Evolutionary conservation across 2,329 filamentous ascomycete species (phyloP).

Genomic region (Capronia epimyces): DNA sequence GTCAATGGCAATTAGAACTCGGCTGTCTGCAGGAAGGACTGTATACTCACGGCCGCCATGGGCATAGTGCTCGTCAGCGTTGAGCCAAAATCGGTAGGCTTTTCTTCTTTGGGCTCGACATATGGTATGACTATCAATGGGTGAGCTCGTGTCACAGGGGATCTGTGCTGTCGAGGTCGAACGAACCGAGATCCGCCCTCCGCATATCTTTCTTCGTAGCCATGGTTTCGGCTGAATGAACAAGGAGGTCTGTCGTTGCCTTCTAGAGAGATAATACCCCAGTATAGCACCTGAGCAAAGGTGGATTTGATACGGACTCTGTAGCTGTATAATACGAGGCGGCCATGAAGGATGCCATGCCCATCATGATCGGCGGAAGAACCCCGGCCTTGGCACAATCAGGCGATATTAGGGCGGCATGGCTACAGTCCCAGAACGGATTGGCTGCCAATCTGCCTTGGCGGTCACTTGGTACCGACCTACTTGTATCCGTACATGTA

Average conservation of each 20-base stretch:
- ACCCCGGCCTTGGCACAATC: no score
- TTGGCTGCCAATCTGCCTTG: no score
- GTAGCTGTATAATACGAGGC: background rate
- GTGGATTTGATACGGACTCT: background rate
- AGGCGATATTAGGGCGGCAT: no score
- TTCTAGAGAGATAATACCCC: background rate
- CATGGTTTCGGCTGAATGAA: slow-evolving; percentile 46
- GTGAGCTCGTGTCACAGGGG: slow-evolving; percentile 4
- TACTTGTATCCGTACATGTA: no score
- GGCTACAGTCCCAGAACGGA: no score
- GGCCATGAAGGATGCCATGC: no score
- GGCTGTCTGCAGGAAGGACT: slow-evolving; percentile 2
- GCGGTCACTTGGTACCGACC: no score
- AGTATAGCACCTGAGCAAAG: no score
- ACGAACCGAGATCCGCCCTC: slow-evolving; percentile 64
- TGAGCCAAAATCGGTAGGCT: slow-evolving; percentile 61
- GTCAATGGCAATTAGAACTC: slow-evolving; percentile 17
- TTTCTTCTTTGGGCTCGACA: slow-evolving; percentile 65
- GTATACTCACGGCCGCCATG: slow-evolving; percentile 69
- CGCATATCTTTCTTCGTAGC: slow-evolving; percentile 70
- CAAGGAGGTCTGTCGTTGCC: no score
- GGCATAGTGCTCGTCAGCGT: slow-evolving; percentile 73
- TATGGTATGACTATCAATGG: slow-evolving; percentile 71
- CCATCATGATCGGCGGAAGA: no score
- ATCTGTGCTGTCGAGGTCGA: slow-evolving; percentile 12